These are phyloP conservation scores for Podaxis rugospora DNA, from an alignment of 768 basidiomycete genomes.

Conservation along the genomic window DNA sequence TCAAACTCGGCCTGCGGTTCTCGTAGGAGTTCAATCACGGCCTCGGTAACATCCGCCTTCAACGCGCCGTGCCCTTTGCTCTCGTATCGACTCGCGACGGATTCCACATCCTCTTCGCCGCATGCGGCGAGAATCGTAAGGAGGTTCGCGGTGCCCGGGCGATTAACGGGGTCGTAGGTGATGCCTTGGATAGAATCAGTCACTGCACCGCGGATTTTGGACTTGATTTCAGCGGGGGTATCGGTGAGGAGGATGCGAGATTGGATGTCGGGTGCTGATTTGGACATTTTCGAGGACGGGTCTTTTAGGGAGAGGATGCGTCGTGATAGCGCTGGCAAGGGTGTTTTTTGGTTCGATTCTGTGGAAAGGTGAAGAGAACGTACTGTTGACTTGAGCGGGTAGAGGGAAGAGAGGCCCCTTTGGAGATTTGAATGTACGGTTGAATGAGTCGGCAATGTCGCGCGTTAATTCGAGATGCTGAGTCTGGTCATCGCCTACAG, in stretches of 20 bases:
- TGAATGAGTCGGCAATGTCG: slow-evolving; percentile 82
- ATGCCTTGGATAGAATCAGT: slow-evolving; percentile 79
- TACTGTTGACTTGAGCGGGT: slow-evolving; percentile 73
- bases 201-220: slow-evolving; percentile 76
- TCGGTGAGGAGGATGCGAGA: slow-evolving; percentile 91
- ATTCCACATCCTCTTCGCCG: slow-evolving; percentile 37
- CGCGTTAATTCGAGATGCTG: slow-evolving; percentile 91
- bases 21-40: slow-evolving; percentile 62
- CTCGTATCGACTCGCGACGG: slow-evolving; percentile 47
- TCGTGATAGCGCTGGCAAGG: slow-evolving; percentile 63
- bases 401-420: slow-evolving; percentile 60
- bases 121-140: slow-evolving; percentile 79
- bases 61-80: slow-evolving; percentile 58
- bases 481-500: slow-evolving; percentile 94
- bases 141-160: slow-evolving; percentile 83
- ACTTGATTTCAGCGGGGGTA: slow-evolving; percentile 46
- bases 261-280: slow-evolving; percentile 72
- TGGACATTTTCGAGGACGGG: slow-evolving; percentile 91
- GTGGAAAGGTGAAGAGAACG: slow-evolving; percentile 21
- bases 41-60: slow-evolving; percentile 73
- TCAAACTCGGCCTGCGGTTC: slow-evolving; percentile 68
- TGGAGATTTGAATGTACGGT: slow-evolving; percentile 50
- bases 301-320: slow-evolving; percentile 85
- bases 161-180: slow-evolving; percentile 73
- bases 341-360: background rate